Evolutionary conservation across 2,329 filamentous ascomycete genomes (phyloP).

Genomic region (Aspergillus intermedius): DNA sequence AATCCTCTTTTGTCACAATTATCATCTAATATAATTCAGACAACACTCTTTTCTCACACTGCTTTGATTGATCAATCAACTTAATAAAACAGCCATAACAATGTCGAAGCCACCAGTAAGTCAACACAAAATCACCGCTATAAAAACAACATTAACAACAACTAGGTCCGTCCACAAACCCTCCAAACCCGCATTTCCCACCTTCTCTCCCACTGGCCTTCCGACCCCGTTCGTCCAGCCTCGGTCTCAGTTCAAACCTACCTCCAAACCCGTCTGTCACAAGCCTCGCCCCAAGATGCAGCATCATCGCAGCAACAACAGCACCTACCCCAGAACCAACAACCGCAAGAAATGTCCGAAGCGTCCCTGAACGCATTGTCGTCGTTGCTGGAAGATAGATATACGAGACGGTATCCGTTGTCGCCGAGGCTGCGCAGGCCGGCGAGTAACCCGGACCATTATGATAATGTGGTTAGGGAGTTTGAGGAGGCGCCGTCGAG

Average conservation of each 20-base stretch:
- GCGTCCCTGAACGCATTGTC: constrained; percentile 52
- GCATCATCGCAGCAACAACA: constrained; percentile 4
- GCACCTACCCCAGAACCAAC: constrained; percentile 8
- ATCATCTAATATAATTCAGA: background rate
- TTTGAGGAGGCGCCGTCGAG: constrained; percentile 48
- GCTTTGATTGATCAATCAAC: background rate
- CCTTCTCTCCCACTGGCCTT: constrained; percentile 40
- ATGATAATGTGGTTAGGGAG: constrained; percentile 47
- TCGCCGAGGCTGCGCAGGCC: constrained; percentile 44
- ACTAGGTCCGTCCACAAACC: constrained; percentile 13
- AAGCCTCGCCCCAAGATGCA: constrained; percentile 15
- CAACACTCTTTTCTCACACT: background rate
- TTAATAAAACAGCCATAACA: background rate
- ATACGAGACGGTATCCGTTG: constrained; percentile 46
- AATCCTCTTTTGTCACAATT: no score
- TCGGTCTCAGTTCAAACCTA: constrained; percentile 41
- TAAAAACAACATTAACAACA: constrained; percentile 6
- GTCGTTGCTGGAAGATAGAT: constrained; percentile 54
- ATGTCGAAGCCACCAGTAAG: constrained; percentile 26
- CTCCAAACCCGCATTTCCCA: constrained; percentile 33
- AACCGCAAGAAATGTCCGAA: constrained; percentile 24
- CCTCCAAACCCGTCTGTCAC: constrained; percentile 28
- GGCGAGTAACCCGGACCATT: constrained; percentile 46
- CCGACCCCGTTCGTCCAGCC: constrained; percentile 38
- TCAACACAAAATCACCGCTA: constrained; percentile 7